Conservation (phyloP, 1,284 basidiomycete genomes). For the Boletus semigastroideus region DNA sequence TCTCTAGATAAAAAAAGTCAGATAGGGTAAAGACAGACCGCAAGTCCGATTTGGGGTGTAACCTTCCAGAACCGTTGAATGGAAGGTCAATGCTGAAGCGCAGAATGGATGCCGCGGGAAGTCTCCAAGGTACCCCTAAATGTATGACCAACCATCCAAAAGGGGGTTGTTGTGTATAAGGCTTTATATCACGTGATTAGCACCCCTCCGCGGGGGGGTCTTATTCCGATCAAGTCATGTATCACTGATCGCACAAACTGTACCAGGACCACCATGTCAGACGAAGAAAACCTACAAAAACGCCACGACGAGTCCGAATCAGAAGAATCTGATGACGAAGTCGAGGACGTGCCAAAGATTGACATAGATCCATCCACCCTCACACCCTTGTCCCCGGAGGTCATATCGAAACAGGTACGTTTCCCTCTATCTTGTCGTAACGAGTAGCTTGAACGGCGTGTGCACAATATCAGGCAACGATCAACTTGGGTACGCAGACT, state of each 20-base stretch:
- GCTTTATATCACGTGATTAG: conserved; percentile 11
- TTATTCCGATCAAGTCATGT: conserved; percentile 19
- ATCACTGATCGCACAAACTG: conserved; percentile 17
- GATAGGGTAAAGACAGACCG: neutral
- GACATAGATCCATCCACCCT: conserved; percentile 80
- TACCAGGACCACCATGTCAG: conserved; percentile 46
- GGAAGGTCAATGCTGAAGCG: neutral
- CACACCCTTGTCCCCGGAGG: conserved; percentile 91
- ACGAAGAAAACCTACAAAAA: conserved; percentile 64
- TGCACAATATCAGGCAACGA: conserved; percentile 61
- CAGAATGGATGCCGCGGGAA: neutral
- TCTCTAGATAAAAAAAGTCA: neutral
- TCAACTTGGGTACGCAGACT: conserved; percentile 67
- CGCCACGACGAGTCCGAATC: conserved; percentile 66
- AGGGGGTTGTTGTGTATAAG: neutral
- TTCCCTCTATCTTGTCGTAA: neutral
- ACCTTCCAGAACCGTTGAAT: neutral
- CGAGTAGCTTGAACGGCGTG: neutral
- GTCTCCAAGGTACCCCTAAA: neutral
- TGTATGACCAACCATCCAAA: neutral
- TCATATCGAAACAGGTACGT: conserved; percentile 95
- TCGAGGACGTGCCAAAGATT: conserved; percentile 57
- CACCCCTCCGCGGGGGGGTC: conserved; percentile 12
- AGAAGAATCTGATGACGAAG: conserved; percentile 59
- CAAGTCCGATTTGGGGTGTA: neutral